Conservation (phyloP, 768 basidiomycete genomes). For the Amanita pseudoporphyria region DNA sequence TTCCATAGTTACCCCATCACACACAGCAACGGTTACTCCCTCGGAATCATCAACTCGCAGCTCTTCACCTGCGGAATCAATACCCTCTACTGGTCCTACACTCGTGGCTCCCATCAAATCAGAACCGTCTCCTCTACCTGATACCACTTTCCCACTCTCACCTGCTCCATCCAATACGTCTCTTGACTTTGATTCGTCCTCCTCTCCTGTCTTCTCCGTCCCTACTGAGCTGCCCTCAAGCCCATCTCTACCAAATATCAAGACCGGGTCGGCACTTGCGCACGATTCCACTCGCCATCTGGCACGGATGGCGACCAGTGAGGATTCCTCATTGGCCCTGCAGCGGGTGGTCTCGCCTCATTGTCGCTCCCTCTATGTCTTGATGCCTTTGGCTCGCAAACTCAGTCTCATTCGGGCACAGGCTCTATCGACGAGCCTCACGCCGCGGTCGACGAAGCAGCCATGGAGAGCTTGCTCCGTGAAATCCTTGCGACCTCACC, state of each 20-base stretch:
- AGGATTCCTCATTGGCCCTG: conserved; percentile 66
- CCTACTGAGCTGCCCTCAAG: conserved; percentile 14
- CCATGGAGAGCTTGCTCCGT: conserved; percentile 61
- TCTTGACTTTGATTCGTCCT: conserved; percentile 21
- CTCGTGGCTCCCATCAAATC: conserved; percentile 21
- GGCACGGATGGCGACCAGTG: conserved; percentile 93
- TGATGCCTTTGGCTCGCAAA: conserved; percentile 15
- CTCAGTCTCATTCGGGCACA: conserved; percentile 16
- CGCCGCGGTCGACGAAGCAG: conserved; percentile 39
- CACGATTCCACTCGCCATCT: conserved; percentile 86
- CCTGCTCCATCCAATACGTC: conserved; percentile 25
- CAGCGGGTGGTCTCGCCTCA: conserved; percentile 76
- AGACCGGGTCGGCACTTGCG: conserved; percentile 18
- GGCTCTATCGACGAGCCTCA: conserved; percentile 6
- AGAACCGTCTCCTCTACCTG: conserved; percentile 22
- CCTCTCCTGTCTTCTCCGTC: conserved; percentile 26
- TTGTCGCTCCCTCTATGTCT: conserved; percentile 12
- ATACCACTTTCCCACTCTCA: conserved; percentile 26
- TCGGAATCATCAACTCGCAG: conserved; percentile 14
- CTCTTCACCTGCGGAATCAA: conserved; percentile 21
- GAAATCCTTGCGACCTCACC: conserved; percentile 57
- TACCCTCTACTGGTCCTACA: conserved; percentile 15
- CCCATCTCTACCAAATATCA: conserved; percentile 15
- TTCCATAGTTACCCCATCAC: conserved; percentile 24
- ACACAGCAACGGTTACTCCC: conserved; percentile 17